These are phyloP conservation scores for Musa acuminata DNA, from an alignment of 176 grass and related monocot genomes.

Conservation along the genomic window DNA sequence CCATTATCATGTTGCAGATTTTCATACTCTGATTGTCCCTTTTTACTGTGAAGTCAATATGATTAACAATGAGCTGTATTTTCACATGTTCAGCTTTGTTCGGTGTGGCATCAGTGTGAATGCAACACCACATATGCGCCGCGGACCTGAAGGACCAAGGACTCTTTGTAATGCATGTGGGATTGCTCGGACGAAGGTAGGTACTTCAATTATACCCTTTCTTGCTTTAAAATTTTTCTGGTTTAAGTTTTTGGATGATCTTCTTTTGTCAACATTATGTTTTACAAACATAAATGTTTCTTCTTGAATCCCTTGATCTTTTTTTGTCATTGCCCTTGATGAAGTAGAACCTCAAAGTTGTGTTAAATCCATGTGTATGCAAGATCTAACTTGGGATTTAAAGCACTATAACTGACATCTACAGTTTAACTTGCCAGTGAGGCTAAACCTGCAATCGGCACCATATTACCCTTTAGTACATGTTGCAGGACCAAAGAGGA, in stretches of 20 bases:
- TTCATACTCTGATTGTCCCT: too few species aligned
- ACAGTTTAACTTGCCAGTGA: too few species aligned
- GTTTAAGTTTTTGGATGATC: not conserved
- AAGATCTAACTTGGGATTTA: not conserved
- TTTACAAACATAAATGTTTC: not conserved
- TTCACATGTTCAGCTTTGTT: not conserved
- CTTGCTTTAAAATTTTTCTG: not conserved
- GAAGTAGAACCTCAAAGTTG: not conserved
- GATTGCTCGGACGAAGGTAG: constrained; percentile 6
- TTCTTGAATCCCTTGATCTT: not conserved
- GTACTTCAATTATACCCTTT: not conserved
- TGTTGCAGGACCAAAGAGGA: too few species aligned
- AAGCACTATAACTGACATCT: too few species aligned
- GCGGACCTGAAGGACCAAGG: constrained; percentile 5
- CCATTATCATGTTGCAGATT: too few species aligned
- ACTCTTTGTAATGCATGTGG: constrained; percentile 15
- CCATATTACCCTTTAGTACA: too few species aligned
- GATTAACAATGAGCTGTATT: too few species aligned
- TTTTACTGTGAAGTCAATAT: too few species aligned
- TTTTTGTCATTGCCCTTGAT: not conserved
- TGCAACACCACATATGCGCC: constrained; percentile 5
- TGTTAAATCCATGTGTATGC: not conserved
- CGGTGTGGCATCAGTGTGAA: constrained; percentile 1
- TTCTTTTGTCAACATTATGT: not conserved
- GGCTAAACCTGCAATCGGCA: too few species aligned